These are phyloP conservation scores for Xylaria scruposa DNA, from an alignment of 495 filamentous ascomycete species.

Conservation along the genomic window DNA sequence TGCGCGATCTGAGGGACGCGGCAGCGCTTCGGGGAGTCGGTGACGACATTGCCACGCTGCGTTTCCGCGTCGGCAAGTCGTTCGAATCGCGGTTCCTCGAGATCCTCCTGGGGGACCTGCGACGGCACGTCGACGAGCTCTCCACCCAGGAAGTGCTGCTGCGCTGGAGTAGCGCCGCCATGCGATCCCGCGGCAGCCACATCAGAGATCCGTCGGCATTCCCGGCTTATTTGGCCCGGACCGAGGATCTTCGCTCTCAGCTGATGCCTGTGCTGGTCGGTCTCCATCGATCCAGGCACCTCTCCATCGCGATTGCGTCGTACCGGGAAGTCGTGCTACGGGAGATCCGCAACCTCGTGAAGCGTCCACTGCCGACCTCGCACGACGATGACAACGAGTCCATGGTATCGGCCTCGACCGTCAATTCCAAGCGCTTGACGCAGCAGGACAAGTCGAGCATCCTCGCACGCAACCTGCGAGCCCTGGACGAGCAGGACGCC, in stretches of 20 bases:
- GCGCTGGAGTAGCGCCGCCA: slow-evolving; percentile 68
- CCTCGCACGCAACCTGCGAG: slow-evolving; percentile 88
- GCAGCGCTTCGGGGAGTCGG: slow-evolving; percentile 82
- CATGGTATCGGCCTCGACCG: slow-evolving; percentile 84
- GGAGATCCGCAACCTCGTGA: slow-evolving; percentile 87
- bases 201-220: slow-evolving; percentile 68
- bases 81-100: slow-evolving; percentile 85
- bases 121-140: slow-evolving; percentile 80
- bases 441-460: slow-evolving; percentile 90
- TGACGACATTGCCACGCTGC: slow-evolving; percentile 74
- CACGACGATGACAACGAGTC: slow-evolving; percentile 94
- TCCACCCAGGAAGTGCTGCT: slow-evolving; percentile 75
- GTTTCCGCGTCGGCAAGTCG: slow-evolving; percentile 80
- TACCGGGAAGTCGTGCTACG: slow-evolving; percentile 87
- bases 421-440: slow-evolving; percentile 69
- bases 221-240: slow-evolving; percentile 76
- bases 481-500: slow-evolving; percentile 81
- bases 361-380: slow-evolving; percentile 84
- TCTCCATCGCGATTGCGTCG: slow-evolving; percentile 77
- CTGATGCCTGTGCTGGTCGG: slow-evolving; percentile 75
- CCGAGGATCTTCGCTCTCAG: slow-evolving; percentile 69
- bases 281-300: slow-evolving; percentile 77
- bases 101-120: slow-evolving; percentile 78
- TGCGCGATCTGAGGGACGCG: slow-evolving; percentile 76
- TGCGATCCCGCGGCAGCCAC: slow-evolving; percentile 65